Evolutionary conservation across 2,329 filamentous ascomycete genomes (phyloP).

Genomic region (Podosphaera fusca): DNA sequence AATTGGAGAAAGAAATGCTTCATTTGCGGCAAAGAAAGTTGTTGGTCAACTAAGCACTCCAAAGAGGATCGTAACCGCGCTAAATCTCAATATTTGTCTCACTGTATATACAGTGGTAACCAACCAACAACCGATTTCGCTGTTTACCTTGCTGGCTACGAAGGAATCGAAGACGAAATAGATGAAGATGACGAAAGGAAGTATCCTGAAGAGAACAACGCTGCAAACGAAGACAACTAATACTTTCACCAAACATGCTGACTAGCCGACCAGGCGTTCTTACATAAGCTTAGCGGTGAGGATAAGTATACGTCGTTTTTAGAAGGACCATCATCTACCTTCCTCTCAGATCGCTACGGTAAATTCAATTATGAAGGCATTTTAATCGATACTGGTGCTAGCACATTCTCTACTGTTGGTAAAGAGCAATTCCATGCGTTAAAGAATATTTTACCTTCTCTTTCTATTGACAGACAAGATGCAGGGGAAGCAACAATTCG

Average conservation of each 20-base stretch:
- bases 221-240: background rate
- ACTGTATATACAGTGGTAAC: too few relatives aligned
- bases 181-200: background rate
- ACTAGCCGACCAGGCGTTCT: background rate
- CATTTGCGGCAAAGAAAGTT: too few relatives aligned
- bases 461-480: too few relatives aligned
- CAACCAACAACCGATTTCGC: background rate
- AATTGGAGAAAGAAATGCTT: background rate
- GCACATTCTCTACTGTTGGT: background rate
- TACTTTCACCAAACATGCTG: background rate
- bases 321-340: background rate
- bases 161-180: background rate
- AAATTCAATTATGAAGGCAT: background rate
- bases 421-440: too few relatives aligned
- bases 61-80: constrained; percentile 1
- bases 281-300: too few relatives aligned
- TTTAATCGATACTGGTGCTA: background rate
- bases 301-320: too few relatives aligned
- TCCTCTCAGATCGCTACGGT: background rate
- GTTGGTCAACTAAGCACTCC: background rate
- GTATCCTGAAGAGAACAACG: background rate
- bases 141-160: background rate
- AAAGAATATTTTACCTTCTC: too few relatives aligned
- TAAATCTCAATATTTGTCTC: background rate
- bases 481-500: too few relatives aligned